A percentile compares a stretch with the other conserved stretches of the same genome.
These are phyloP conservation scores for Annulohypoxylon moriforme DNA, from an alignment of 495 filamentous ascomycete species.

Conservation along the genomic window DNA sequence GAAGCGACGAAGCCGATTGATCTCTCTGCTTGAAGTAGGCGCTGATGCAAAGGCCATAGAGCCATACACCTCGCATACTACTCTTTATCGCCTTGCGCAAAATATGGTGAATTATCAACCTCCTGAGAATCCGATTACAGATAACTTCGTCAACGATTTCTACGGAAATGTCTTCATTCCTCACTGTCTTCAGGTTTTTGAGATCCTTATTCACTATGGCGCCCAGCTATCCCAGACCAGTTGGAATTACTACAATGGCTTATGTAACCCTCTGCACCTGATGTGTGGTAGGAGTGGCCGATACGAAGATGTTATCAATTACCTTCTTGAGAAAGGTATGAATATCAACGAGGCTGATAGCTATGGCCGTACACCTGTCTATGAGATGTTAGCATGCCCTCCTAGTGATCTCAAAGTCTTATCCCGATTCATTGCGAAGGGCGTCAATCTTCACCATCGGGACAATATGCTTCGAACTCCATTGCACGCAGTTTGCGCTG, in stretches of 20 bases:
- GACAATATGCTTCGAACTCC: conserved; percentile 5
- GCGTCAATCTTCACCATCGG: conserved; percentile 14
- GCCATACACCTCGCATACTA: background rate
- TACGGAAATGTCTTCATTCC: background rate
- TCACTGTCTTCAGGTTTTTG: background rate
- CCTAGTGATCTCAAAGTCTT: background rate
- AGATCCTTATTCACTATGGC: background rate
- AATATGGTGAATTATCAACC: background rate
- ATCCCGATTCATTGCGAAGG: background rate
- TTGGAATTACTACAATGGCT: background rate
- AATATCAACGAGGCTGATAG: background rate
- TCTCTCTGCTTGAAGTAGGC: background rate
- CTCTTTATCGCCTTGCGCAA: conserved; percentile 1
- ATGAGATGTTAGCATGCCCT: background rate
- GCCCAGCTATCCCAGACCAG: background rate
- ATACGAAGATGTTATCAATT: background rate
- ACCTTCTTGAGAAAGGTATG: background rate
- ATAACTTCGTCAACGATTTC: background rate
- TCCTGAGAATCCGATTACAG: background rate
- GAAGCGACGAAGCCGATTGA: background rate
- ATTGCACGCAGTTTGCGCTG: conserved; percentile 11
- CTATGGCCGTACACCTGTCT: conserved; percentile 12
- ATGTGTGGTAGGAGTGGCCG: background rate
- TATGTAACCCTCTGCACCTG: conserved; percentile 7
- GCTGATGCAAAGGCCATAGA: conserved; percentile 6